Evolutionary conservation across 768 basidiomycete species (phyloP).

Genomic region (Kwoniella sp.): DNA sequence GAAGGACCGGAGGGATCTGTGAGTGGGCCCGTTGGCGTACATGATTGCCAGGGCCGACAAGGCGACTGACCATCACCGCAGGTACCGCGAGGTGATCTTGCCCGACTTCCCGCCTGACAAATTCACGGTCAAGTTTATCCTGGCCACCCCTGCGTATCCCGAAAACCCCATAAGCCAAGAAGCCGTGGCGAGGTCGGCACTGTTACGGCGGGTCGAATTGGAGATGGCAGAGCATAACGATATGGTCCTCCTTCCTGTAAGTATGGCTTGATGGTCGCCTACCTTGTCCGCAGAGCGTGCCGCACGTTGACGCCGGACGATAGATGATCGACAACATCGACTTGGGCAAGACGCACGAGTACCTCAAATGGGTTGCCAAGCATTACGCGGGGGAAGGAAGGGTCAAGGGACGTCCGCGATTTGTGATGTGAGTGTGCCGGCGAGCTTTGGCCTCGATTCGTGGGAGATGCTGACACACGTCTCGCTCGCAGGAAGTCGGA

Average conservation of each 20-base stretch:
- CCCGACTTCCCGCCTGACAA: slow-evolving; percentile 47
- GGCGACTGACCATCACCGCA: slow-evolving; percentile 2
- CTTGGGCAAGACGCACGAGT: slow-evolving; percentile 50
- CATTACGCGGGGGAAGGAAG: slow-evolving; percentile 44
- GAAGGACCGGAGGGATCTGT: slow-evolving; percentile 44
- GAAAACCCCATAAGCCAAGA: slow-evolving; percentile 35
- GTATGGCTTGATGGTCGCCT: slow-evolving; percentile 5
- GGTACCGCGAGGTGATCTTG: slow-evolving; percentile 42
- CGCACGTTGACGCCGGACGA: too few relatives aligned
- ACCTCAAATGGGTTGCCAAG: slow-evolving; percentile 50
- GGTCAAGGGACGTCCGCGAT: slow-evolving; percentile 48
- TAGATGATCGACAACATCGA: slow-evolving; percentile 50
- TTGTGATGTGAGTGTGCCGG: slow-evolving; percentile 47
- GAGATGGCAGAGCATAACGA: slow-evolving; percentile 46
- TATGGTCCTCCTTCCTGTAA: slow-evolving; percentile 47
- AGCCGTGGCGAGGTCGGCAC: slow-evolving; percentile 22
- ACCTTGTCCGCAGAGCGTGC: too few relatives aligned
- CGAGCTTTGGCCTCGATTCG: not conserved
- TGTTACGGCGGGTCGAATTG: slow-evolving; percentile 26
- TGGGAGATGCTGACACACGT: not conserved
- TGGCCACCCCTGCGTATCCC: slow-evolving; percentile 43
- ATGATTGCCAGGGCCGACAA: not conserved
- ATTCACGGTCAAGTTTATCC: slow-evolving; percentile 50
- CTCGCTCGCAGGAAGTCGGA: slow-evolving; percentile 47
- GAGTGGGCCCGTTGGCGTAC: slow-evolving; percentile 15